These are phyloP conservation scores for Trichoderma sp. DNA, from an alignment of 2,329 filamentous ascomycete genomes.

Conservation along the genomic window DNA sequence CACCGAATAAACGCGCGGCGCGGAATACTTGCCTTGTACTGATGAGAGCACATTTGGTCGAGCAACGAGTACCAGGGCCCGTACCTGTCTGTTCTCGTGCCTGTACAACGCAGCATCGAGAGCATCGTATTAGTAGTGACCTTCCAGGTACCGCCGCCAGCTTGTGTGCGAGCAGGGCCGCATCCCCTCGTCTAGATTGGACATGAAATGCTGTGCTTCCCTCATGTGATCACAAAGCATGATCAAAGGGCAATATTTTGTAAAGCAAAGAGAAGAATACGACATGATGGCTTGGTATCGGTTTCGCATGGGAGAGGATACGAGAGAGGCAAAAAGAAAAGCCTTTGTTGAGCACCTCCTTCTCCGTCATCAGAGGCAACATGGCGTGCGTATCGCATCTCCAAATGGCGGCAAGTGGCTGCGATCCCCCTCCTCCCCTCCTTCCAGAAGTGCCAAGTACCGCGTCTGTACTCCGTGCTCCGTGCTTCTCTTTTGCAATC, in stretches of 20 bases:
- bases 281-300: too few species aligned
- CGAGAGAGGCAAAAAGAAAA: not conserved
- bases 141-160: not conserved
- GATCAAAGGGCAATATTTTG: not conserved
- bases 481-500: not conserved
- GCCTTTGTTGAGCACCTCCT: not conserved
- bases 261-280: not conserved
- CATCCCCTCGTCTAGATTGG: not conserved
- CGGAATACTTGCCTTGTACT: not conserved
- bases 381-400: conserved; percentile 7
- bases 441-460: not conserved
- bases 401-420: not conserved
- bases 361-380: not conserved
- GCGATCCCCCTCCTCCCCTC: not conserved
- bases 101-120: not conserved
- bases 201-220: not conserved
- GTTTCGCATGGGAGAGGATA: not conserved
- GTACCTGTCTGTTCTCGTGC: not conserved
- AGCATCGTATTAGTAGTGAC: not conserved
- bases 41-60: not conserved
- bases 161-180: not conserved
- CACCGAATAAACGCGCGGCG: not conserved
- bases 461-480: not conserved
- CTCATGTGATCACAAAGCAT: not conserved
- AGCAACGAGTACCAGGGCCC: not conserved